Evolutionary conservation across 257 asterid genomes (phyloP).

Genomic region (Capsicum chinense): DNA sequence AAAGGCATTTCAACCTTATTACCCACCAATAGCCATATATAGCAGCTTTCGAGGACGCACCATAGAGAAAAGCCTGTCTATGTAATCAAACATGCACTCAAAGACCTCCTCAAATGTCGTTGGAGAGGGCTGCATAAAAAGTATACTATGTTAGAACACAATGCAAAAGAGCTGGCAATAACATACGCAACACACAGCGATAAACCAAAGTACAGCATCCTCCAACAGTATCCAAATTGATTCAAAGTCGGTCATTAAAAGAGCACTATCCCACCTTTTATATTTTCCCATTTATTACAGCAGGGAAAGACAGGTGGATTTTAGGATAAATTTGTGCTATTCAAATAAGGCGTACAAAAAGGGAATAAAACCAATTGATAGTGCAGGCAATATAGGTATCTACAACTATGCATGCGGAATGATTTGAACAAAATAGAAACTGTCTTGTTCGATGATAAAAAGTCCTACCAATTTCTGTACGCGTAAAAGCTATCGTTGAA

Average conservation of each 20-base stretch:
- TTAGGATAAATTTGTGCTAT: background rate
- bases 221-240: background rate
- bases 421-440: background rate
- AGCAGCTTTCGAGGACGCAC: slow-evolving; percentile 62
- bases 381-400: background rate
- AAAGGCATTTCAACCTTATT: background rate
- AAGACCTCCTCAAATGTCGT: slow-evolving; percentile 63
- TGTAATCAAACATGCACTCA: slow-evolving; percentile 41
- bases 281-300: background rate
- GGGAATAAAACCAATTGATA: background rate
- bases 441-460: background rate
- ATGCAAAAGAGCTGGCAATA: background rate
- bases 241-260: background rate
- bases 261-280: background rate
- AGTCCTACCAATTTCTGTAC: background rate
- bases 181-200: background rate
- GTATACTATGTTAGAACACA: background rate
- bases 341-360: background rate
- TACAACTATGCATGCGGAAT: background rate
- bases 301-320: background rate
- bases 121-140: slow-evolving; percentile 42
- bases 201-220: background rate
- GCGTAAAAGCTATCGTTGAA: background rate
- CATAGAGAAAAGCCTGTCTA: slow-evolving; percentile 55
- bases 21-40: slow-evolving; percentile 67